Evolutionary conservation across 2,329 filamentous ascomycete genomes (phyloP).

Genomic region (Esteya vermicola): DNA sequence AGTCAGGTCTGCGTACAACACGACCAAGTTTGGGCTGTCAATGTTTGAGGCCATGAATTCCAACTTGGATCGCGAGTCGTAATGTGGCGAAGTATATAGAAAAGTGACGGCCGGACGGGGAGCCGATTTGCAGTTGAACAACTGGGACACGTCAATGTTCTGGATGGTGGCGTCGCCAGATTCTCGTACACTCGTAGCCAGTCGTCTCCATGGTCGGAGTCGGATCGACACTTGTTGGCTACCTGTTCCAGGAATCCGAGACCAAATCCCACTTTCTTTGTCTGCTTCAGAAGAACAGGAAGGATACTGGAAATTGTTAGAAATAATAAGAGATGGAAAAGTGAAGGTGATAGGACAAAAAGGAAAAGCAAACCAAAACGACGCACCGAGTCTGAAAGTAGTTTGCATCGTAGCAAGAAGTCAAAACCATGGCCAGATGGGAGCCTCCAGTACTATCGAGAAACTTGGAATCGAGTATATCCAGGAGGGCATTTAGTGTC

Average conservation of each 20-base stretch:
- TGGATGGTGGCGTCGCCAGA: background rate
- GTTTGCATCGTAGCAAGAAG: background rate
- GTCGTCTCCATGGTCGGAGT: background rate
- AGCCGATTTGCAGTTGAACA: background rate
- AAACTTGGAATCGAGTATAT: background rate
- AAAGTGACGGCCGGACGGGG: background rate
- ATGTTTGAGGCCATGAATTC: too few species aligned
- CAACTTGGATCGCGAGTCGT: too few species aligned
- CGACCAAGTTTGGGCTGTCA: too few species aligned
- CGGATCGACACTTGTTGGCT: background rate
- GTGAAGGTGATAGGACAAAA: too few species aligned
- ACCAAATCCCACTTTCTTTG: background rate
- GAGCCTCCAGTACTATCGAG: background rate
- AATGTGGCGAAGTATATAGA: background rate
- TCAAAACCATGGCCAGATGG: background rate
- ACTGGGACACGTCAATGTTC: background rate
- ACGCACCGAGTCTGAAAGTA: slow-evolving; percentile 2
- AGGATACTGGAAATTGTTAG: background rate
- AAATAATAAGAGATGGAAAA: background rate
- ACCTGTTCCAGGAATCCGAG: background rate
- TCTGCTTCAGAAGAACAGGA: background rate
- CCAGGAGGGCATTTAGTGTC: background rate
- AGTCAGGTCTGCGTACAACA: too few species aligned
- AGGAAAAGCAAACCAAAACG: background rate
- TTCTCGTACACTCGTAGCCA: background rate